phyloP scores from a whole-genome alignment of 164 flowering plant species.

The Buxus sempervirens region DNA sequence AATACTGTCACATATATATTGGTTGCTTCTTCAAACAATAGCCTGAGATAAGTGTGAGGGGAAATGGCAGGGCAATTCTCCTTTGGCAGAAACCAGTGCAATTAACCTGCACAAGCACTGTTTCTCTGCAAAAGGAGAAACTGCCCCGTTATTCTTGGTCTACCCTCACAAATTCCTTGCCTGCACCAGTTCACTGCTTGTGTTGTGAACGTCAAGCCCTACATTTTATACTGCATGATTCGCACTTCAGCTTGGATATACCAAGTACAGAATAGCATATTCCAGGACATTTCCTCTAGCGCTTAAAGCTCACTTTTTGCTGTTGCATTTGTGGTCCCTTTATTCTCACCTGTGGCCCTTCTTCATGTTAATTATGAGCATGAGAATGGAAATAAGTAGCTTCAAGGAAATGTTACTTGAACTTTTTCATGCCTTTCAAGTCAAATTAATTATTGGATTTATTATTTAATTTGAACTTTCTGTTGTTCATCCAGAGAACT shows the following conservation, averaged over 20 bases:
- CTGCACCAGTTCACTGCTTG: background rate
- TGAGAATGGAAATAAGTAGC: background rate
- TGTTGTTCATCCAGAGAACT: background rate
- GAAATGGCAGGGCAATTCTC: constrained; percentile 10
- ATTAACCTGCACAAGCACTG: too few species aligned
- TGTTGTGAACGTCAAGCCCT: background rate
- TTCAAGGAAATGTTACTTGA: background rate
- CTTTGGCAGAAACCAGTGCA: constrained; percentile 13
- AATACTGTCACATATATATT: background rate
- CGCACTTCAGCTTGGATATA: constrained; percentile 21
- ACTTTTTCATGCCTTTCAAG: background rate
- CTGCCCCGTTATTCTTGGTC: background rate
- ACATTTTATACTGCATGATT: background rate
- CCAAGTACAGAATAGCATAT: constrained; percentile 20
- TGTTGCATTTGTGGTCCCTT: constrained; percentile 9
- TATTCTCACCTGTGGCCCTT: background rate
- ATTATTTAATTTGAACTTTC: background rate
- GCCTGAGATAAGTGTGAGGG: background rate
- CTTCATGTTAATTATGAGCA: too few species aligned
- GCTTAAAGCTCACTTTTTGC: background rate
- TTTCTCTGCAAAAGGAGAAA: constrained; percentile 1
- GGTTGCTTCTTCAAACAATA: background rate
- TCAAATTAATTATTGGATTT: too few species aligned
- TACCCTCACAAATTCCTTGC: background rate
- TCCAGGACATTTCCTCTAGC: constrained; percentile 11